A percentile compares a stretch with the other conserved stretches of the same genome.
These are phyloP conservation scores for Skeletonema marinoi DNA, from an alignment of 108 stramenopile genomes.

Conservation along the genomic window DNA sequence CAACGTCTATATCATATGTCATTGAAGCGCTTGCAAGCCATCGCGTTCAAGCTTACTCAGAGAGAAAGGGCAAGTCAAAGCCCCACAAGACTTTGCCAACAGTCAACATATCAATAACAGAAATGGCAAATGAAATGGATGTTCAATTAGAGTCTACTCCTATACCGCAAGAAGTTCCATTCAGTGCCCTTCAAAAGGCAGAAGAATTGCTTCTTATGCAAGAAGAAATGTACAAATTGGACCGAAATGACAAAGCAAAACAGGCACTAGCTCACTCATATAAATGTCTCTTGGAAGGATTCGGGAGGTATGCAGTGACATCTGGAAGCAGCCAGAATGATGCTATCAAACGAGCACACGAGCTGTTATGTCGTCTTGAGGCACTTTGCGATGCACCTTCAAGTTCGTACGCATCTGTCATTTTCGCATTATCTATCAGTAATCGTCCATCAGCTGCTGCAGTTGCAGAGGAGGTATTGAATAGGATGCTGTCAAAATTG, in stretches of 20 bases:
- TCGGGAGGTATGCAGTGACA: slow-evolving; percentile 42
- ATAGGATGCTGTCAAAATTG: slow-evolving; percentile 24
- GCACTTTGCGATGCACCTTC: slow-evolving; percentile 18
- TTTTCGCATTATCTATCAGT: slow-evolving; percentile 43
- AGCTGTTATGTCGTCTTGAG: slow-evolving; percentile 29
- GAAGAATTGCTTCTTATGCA: slow-evolving; percentile 28
- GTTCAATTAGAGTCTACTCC: background rate
- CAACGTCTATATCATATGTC: slow-evolving; percentile 27
- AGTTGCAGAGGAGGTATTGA: slow-evolving; percentile 35
- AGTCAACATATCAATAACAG: slow-evolving; percentile 10
- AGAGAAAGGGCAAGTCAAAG: slow-evolving; percentile 6
- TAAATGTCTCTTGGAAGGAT: slow-evolving; percentile 33
- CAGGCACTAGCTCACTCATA: slow-evolving; percentile 18
- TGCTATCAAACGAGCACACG: slow-evolving; percentile 37
- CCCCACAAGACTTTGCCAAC: background rate
- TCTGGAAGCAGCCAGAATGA: slow-evolving; percentile 2
- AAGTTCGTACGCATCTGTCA: slow-evolving; percentile 39
- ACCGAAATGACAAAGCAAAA: slow-evolving; percentile 2
- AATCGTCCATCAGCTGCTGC: slow-evolving; percentile 13
- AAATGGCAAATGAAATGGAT: slow-evolving; percentile 1
- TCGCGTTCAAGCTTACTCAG: slow-evolving; percentile 3
- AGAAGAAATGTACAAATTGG: slow-evolving; percentile 19
- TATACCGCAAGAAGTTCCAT: background rate
- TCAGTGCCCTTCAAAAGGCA: slow-evolving; percentile 22
- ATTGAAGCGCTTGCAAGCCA: slow-evolving; percentile 34